Evolutionary conservation across 2,329 filamentous ascomycete species (phyloP), one percentile per base, ranked within the genome.

Genomic region (Ophiosphaerella herpotricha): DNA sequence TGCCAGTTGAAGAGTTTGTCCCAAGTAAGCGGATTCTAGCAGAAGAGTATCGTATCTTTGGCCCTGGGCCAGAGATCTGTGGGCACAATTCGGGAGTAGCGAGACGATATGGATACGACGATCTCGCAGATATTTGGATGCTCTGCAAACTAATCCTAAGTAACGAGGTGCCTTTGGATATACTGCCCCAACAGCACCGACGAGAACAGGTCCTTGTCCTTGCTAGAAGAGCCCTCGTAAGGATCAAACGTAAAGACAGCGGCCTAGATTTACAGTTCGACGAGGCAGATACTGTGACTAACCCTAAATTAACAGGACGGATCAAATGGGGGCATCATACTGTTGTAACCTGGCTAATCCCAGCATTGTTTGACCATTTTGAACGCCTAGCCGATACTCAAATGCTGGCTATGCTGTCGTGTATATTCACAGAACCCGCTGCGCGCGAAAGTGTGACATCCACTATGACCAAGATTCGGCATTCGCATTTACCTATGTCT

Each of bases 51-150:
- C 82, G 82, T 21, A 88, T 97, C 12, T 92, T 94, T 68, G 91
- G 91, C 3, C 85, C 91, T 53, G 88, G 89, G 1, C 83, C 85
- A n/a, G 83, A 88, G 33, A 85, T 96, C 3, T 97, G 93, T 72
- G 80, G 83, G 38, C 88, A 95, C 63, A 99, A 99, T 70, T 90
- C 91, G 7, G 75, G 76, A 1, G 85, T 95, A 39, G 92, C 93
- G 7, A 81, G 85, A 58, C 86, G 84, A 55, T 81, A 88, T 59
- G 89, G 87, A 4, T 82, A 85, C 55, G 71, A 79, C 12, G 90
- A 96, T 56, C 74, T 95, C 26, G 87, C 88, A 23, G 85, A 91
- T 60, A 83, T 96, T 6, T 99, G 94, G 94, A 84, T 83, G 41
- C 87, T 97, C 57, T 80, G 91, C 46, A 87, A 85, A 14, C 78